Evolutionary conservation across 768 basidiomycete genomes (phyloP).

Genomic region (Mycena alexandri): DNA sequence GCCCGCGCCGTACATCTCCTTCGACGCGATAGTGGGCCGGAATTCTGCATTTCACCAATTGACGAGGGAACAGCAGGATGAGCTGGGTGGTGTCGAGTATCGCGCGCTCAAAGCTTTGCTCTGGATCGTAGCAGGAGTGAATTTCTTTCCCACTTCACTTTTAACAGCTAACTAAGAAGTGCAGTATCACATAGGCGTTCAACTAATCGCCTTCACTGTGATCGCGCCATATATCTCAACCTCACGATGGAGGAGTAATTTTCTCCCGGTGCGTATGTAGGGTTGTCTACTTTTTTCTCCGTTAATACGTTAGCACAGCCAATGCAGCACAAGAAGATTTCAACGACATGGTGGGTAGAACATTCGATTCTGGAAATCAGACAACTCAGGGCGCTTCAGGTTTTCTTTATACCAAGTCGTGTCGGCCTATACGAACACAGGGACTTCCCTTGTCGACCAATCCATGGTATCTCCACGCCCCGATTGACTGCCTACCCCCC

Average conservation of each 20-base stretch:
- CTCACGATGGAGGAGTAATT: slow-evolving; percentile 68
- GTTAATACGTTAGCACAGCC: no score
- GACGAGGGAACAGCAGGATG: slow-evolving; percentile 87
- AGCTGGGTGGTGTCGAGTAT: slow-evolving; percentile 95
- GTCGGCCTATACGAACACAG: slow-evolving; percentile 91
- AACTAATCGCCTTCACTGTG: slow-evolving; percentile 77
- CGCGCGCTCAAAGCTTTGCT: slow-evolving; percentile 83
- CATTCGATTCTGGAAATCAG: background rate
- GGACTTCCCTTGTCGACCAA: slow-evolving; percentile 86
- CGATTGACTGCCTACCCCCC: background rate
- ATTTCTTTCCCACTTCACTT: slow-evolving; percentile 41
- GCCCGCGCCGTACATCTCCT: slow-evolving; percentile 84
- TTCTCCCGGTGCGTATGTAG: no score
- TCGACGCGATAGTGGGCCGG: slow-evolving; percentile 86
- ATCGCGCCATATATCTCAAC: slow-evolving; percentile 85
- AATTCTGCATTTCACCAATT: slow-evolving; percentile 81
- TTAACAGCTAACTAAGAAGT: slow-evolving; percentile 15
- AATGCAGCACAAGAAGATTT: slow-evolving; percentile 64
- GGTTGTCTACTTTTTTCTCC: no score
- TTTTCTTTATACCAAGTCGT: slow-evolving; percentile 88
- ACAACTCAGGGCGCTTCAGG: slow-evolving; percentile 55
- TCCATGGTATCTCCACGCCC: slow-evolving; percentile 67
- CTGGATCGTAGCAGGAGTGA: slow-evolving; percentile 82
- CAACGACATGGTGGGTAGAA: slow-evolving; percentile 71
- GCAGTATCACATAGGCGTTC: slow-evolving; percentile 84